Conservation (phyloP, 1,139 yeast genomes). For the Candida sp. region DNA sequence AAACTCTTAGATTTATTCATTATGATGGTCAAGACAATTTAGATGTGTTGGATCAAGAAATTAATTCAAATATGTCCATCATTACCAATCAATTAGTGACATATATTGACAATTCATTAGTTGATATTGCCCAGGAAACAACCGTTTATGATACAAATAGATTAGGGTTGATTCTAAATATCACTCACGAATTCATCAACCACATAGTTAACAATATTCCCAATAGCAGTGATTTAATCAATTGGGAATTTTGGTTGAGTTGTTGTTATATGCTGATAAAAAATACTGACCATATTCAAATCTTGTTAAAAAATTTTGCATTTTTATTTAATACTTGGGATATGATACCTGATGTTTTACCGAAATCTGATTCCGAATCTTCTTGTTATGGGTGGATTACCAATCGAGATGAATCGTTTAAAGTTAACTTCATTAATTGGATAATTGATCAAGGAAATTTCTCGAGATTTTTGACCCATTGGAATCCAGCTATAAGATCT, state of each 20-base stretch:
- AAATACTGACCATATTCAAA: constrained; percentile 58
- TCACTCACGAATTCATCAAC: constrained; percentile 44
- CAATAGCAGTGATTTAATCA: constrained; percentile 21
- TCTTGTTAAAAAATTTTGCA: constrained; percentile 60
- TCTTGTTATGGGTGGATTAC: constrained; percentile 26
- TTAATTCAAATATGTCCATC: constrained; percentile 9
- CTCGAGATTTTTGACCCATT: constrained; percentile 63
- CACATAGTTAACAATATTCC: constrained; percentile 24
- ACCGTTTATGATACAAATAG: constrained; percentile 43
- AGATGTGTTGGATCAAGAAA: not conserved
- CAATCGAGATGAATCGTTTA: constrained; percentile 34
- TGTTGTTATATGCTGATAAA: constrained; percentile 57
- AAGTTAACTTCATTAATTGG: constrained; percentile 52
- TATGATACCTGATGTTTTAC: constrained; percentile 47
- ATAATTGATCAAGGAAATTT: constrained; percentile 48
- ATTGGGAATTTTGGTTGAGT: constrained; percentile 79
- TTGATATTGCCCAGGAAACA: constrained; percentile 36
- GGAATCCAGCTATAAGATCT: constrained; percentile 74
- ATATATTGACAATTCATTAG: constrained; percentile 28
- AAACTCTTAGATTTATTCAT: constrained; percentile 44
- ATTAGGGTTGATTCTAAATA: constrained; percentile 43
- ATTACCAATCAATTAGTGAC: constrained; percentile 10
- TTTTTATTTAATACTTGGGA: constrained; percentile 76
- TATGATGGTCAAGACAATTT: constrained; percentile 15
- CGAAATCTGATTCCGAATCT: constrained; percentile 6